These are phyloP conservation scores for Erucastrum elatum DNA, from an alignment of 345 rosid species.

Conservation along the genomic window DNA sequence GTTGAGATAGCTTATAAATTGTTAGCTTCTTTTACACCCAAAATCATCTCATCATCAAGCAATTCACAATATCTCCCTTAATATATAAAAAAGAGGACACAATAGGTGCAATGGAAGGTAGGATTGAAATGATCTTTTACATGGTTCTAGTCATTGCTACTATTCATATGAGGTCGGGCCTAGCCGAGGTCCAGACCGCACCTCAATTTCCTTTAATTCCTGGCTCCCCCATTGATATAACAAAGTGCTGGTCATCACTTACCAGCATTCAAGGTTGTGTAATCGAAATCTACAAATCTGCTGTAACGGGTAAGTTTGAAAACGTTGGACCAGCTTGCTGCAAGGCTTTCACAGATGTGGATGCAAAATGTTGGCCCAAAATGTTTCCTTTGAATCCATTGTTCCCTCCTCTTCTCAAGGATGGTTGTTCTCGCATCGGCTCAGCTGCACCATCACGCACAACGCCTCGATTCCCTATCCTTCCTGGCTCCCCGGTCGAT, in stretches of 20 bases:
- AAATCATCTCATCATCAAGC: background rate
- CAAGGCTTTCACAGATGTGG: background rate
- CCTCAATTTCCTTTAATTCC: background rate
- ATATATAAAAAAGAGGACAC: background rate
- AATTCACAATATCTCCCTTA: background rate
- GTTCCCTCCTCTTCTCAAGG: slow-evolving; percentile 9
- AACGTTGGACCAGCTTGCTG: slow-evolving; percentile 2
- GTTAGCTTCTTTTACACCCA: background rate
- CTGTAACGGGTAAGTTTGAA: slow-evolving; percentile 1
- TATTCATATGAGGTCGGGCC: background rate
- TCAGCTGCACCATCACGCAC: background rate
- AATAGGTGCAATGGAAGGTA: background rate
- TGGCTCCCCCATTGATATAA: background rate
- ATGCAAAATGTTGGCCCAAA: slow-evolving; percentile 8
- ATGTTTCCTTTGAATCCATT: slow-evolving; percentile 10
- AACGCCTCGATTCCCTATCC: background rate
- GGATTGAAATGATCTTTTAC: background rate
- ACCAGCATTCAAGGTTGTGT: background rate
- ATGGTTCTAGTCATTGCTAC: background rate
- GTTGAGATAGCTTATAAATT: background rate
- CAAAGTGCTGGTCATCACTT: slow-evolving; percentile 5
- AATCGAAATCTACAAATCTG: background rate
- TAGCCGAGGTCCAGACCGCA: background rate
- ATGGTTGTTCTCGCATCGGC: background rate
- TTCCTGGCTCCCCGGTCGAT: background rate